Evolutionary conservation across 768 basidiomycete genomes (phyloP), one percentile per base, ranked within the genome.

Genomic region (Boletus vermiculosoides): DNA sequence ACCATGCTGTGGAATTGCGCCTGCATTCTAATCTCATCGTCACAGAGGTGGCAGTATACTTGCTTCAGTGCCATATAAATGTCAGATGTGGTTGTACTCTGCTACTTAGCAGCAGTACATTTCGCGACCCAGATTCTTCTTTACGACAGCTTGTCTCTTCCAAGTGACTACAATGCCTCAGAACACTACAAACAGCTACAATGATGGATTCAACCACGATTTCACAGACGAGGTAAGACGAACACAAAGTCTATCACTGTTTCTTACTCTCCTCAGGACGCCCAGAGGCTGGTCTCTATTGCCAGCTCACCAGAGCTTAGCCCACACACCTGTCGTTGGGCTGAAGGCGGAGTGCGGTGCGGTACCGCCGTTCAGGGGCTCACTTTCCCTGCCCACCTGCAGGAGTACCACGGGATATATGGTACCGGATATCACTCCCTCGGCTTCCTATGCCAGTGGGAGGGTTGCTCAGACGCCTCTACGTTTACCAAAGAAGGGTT

Each of bases 141-240:
- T 30, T 16, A 15, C 28, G 16, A 40, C n/a, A 55, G 20, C 25
- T 28, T 20, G 12, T 31, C 40, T 30, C 22, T 8, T 46, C 28
- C 42, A 51, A 51, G 45, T 20, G 16, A 49, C 23, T 41, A 39
- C 39, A 30, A 71, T 71, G 67, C 34, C 67, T 42, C 65, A 56
- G 52, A 60, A 57, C 48, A 11, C 22, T n/a, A 20, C 58, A n/a
- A 58, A 48, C 33, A 11, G 5, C 57, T 47, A 56, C 34, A 41
- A 59, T 20, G 70, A 61, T 44, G 70, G 67, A 28, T 70, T 48
- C 54, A 71, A 71, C 39, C 69, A 67, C 18, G 53, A 69, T 45
- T 70, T 70, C 48, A 71, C 69, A 0, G 69, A 70, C 45, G 67
- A 71, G 61, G 69, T 69, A 50, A 49, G 52, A 22, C 28, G 30